Conservation (phyloP, 2,329 filamentous ascomycete species). For the Tolypocladium cylindrosporum region DNA sequence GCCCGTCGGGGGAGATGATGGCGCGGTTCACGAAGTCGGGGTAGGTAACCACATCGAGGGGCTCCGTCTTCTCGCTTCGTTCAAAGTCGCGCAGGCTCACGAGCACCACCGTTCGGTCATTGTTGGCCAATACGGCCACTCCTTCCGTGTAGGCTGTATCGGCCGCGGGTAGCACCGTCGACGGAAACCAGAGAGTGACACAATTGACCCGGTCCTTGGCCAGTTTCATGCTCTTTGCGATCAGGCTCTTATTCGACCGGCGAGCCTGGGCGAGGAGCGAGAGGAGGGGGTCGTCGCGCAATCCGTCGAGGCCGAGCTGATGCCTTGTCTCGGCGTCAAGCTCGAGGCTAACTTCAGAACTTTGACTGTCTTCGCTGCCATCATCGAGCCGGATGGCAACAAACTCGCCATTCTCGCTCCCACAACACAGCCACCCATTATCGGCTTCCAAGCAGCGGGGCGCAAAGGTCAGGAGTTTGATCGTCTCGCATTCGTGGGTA, state of each 20-base stretch:
- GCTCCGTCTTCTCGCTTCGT: slow-evolving; percentile 32
- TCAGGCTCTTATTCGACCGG: slow-evolving; percentile 31
- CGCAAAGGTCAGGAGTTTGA: slow-evolving; percentile 59
- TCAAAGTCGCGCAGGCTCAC: slow-evolving; percentile 60
- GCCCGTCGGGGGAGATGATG: slow-evolving; percentile 83
- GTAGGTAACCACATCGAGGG: slow-evolving; percentile 62
- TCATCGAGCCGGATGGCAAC: slow-evolving; percentile 60
- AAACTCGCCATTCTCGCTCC: slow-evolving; percentile 82
- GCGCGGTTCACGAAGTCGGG: slow-evolving; percentile 88
- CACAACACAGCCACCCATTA: slow-evolving; percentile 82
- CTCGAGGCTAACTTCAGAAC: slow-evolving; percentile 12
- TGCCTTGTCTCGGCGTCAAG: slow-evolving; percentile 8
- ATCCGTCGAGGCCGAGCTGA: slow-evolving; percentile 22
- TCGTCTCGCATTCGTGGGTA: slow-evolving; percentile 61
- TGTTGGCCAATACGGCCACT: slow-evolving; percentile 75
- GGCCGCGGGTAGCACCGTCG: slow-evolving; percentile 16
- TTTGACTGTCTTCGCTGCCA: slow-evolving; percentile 17
- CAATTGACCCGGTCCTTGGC: slow-evolving; percentile 56
- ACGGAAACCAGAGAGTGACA: slow-evolving; percentile 53
- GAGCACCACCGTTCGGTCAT: slow-evolving; percentile 82
- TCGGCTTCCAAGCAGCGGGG: slow-evolving; percentile 84
- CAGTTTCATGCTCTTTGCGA: slow-evolving; percentile 42
- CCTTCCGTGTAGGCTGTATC: slow-evolving; percentile 35
- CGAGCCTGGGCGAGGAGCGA: slow-evolving; percentile 27
- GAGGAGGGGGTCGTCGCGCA: slow-evolving; percentile 23